Evolutionary conservation across 164 flowering plant species (phyloP).

Genomic region (Vitis rotundifolia): DNA sequence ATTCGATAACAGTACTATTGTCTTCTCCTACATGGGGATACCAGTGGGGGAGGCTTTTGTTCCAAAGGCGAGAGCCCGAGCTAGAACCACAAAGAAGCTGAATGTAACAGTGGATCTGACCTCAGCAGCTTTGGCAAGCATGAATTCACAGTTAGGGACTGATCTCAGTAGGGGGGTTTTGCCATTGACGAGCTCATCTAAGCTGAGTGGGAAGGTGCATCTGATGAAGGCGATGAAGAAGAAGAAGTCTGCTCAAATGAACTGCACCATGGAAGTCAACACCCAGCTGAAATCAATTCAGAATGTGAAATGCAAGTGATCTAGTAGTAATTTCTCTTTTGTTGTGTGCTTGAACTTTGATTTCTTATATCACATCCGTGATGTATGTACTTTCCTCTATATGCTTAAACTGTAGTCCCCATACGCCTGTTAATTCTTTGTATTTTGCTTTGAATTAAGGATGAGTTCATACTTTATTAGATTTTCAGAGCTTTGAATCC

Average conservation of each 20-base stretch:
- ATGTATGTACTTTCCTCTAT: no score
- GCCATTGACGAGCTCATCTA: slow-evolving; percentile 6
- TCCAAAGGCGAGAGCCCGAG: not conserved
- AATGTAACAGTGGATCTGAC: slow-evolving; percentile 1
- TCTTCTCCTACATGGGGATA: slow-evolving; percentile 3
- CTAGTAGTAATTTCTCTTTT: not conserved
- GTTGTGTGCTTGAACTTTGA: no score
- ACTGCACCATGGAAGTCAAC: not conserved
- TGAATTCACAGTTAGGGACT: not conserved
- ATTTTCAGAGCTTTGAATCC: no score
- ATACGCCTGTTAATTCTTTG: no score
- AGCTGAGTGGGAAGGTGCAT: not conserved
- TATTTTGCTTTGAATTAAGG: no score
- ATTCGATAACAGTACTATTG: slow-evolving; percentile 4
- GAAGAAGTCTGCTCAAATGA: not conserved
- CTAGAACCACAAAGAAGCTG: slow-evolving; percentile 6
- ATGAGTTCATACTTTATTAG: no score
- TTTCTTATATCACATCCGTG: no score
- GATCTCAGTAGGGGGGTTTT: slow-evolving; percentile 5
- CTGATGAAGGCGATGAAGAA: no score
- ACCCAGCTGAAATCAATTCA: not conserved
- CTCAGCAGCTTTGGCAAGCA: no score
- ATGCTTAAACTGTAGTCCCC: no score
- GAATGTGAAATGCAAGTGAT: slow-evolving; percentile 5
- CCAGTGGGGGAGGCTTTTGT: slow-evolving; percentile 2